These are phyloP conservation scores for Colletotrichum nymphaeae DNA, from an alignment of 2,329 filamentous ascomycete genomes.

Conservation along the genomic window DNA sequence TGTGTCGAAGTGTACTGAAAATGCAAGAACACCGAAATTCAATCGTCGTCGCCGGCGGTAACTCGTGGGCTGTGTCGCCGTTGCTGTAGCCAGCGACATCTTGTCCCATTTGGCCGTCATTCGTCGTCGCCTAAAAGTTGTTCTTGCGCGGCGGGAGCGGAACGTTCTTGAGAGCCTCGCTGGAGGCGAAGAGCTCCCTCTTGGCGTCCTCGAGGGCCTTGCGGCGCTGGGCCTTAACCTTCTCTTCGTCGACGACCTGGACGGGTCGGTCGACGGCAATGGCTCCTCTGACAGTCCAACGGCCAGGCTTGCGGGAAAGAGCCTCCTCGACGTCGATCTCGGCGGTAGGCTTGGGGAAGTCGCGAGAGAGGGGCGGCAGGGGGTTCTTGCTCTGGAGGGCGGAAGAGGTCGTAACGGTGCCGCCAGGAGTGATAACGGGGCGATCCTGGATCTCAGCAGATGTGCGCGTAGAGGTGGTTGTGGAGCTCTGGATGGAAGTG, in stretches of 20 bases:
- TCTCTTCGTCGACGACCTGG: conserved; percentile 41
- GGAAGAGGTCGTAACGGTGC: conserved; percentile 15
- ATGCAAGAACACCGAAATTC: conserved; percentile 11
- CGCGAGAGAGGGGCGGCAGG: conserved; percentile 47
- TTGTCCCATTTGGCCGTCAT: not conserved
- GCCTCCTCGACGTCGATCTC: conserved; percentile 56
- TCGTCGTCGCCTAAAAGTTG: conserved; percentile 4
- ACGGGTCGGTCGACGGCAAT: conserved; percentile 45
- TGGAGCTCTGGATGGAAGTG: conserved; percentile 14
- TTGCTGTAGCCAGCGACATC: not conserved
- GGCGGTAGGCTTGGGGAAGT: conserved; percentile 53
- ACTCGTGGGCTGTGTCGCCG: not conserved
- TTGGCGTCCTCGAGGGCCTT: conserved; percentile 60
- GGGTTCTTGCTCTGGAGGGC: conserved; percentile 42
- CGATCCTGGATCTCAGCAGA: conserved; percentile 11
- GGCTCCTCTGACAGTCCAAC: conserved; percentile 52
- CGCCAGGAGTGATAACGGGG: conserved; percentile 16
- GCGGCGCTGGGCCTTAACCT: conserved; percentile 48
- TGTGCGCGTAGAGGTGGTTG: conserved; percentile 31
- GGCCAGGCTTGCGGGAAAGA: conserved; percentile 55
- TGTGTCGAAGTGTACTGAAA: conserved; percentile 15
- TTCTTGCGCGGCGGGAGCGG: conserved; percentile 19
- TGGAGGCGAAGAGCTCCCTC: conserved; percentile 55
- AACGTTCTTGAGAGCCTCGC: conserved; percentile 38
- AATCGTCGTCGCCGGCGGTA: conserved; percentile 2